Evolutionary conservation across 768 basidiomycete species (phyloP).

Genomic region (Cytidiella melzeri): DNA sequence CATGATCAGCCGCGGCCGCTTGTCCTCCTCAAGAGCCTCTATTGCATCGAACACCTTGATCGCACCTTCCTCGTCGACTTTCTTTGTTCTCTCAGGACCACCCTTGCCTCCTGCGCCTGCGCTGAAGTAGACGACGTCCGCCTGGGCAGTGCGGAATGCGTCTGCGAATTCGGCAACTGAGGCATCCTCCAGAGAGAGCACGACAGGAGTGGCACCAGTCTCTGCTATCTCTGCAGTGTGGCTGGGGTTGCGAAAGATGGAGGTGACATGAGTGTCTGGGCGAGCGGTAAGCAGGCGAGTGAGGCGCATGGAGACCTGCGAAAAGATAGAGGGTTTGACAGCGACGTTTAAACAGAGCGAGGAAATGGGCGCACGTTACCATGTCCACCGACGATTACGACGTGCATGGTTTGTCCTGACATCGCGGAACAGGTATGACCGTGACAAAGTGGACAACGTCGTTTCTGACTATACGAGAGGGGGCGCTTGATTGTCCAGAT

Average conservation of each 20-base stretch:
- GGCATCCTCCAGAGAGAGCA: slow-evolving; percentile 53
- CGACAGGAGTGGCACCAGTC: slow-evolving; percentile 34
- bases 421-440: too few relatives aligned
- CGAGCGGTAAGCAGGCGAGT: slow-evolving; percentile 36
- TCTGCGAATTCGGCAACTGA: slow-evolving; percentile 39
- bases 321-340: slow-evolving; percentile 6
- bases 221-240: slow-evolving; percentile 43
- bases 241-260: slow-evolving; percentile 45
- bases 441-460: too few relatives aligned
- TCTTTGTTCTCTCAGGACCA: slow-evolving; percentile 45
- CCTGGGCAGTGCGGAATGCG: slow-evolving; percentile 30
- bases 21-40: slow-evolving; percentile 37
- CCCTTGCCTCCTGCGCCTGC: slow-evolving; percentile 56
- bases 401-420: slow-evolving; percentile 20
- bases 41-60: slow-evolving; percentile 68
- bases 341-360: background rate
- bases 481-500: too few relatives aligned
- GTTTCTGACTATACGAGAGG: too few relatives aligned
- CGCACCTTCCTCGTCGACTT: slow-evolving; percentile 58
- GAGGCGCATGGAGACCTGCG: slow-evolving; percentile 42
- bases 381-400: slow-evolving; percentile 48
- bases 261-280: slow-evolving; percentile 38
- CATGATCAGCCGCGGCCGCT: slow-evolving; percentile 49
- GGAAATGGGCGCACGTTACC: slow-evolving; percentile 36
- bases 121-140: slow-evolving; percentile 33